Evolutionary conservation across 176 grass and related monocot species (phyloP).

Genomic region (Triticum aestivum): IWGSC_CS_RefSeq_v2.1 NC_057810.1:687091875-687092374

Average conservation of each 20-base stretch:
- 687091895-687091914: not conserved
- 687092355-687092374: conserved; percentile 48
- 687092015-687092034: no score
- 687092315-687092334: not conserved
- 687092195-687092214: not conserved
- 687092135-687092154: no score
- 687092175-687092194: conserved; percentile 1
- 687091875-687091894: not conserved
- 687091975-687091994: no score
- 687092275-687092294: not conserved
- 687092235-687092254: not conserved
- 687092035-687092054: no score
- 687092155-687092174: not conserved
- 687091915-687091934: conserved; percentile 19
- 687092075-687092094: not conserved
- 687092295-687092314: conserved; percentile 6
- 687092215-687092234: no score
- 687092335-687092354: conserved; percentile 24
- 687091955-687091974: not conserved
- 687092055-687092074: no score
- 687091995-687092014: no score
- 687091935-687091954: not conserved
- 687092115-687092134: no score
- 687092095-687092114: not conserved
- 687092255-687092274: not conserved